A percentile compares a stretch with the other conserved stretches of the same genome.
Conservation (phyloP, 1,284 basidiomycete genomes). For the Ceratorhiza oryzae-sativae region DNA sequence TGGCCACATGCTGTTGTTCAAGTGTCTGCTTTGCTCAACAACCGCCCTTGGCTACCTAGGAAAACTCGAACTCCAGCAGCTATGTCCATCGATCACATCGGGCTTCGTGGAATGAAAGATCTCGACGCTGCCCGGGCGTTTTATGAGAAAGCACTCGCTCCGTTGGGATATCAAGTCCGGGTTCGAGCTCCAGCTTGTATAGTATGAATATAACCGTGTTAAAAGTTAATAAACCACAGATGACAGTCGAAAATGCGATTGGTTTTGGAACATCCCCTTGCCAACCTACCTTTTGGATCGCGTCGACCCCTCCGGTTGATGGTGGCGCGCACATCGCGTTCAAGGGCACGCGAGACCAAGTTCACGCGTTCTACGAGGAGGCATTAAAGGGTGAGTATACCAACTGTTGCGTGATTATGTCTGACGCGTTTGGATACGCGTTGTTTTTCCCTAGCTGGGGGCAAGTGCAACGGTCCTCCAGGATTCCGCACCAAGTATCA, state of each 20-base stretch:
- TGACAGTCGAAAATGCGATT: background rate
- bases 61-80: background rate
- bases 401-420: too few species aligned
- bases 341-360: slow-evolving; percentile 27
- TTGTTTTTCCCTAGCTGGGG: slow-evolving; percentile 8
- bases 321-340: slow-evolving; percentile 20
- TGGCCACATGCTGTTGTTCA: too few species aligned
- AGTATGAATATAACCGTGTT: slow-evolving; percentile 3
- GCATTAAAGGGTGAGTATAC: slow-evolving; percentile 16
- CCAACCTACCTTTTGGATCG: slow-evolving; percentile 16
- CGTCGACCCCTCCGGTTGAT: background rate
- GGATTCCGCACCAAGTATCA: slow-evolving; percentile 28
- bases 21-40: too few species aligned
- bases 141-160: slow-evolving; percentile 28
- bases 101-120: background rate
- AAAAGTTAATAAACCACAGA: background rate
- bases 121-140: background rate
- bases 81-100: slow-evolving; percentile 29
- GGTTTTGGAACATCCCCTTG: slow-evolving; percentile 14
- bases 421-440: too few species aligned
- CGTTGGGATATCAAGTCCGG: slow-evolving; percentile 23
- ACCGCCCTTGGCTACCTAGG: too few species aligned
- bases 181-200: background rate
- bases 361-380: slow-evolving; percentile 28
- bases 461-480: slow-evolving; percentile 34